Percentiles rank a stretch among this genome's conserved stretches.
These are phyloP conservation scores for Cercophora samala DNA, from an alignment of 495 filamentous ascomycete genomes.

Conservation along the genomic window DNA sequence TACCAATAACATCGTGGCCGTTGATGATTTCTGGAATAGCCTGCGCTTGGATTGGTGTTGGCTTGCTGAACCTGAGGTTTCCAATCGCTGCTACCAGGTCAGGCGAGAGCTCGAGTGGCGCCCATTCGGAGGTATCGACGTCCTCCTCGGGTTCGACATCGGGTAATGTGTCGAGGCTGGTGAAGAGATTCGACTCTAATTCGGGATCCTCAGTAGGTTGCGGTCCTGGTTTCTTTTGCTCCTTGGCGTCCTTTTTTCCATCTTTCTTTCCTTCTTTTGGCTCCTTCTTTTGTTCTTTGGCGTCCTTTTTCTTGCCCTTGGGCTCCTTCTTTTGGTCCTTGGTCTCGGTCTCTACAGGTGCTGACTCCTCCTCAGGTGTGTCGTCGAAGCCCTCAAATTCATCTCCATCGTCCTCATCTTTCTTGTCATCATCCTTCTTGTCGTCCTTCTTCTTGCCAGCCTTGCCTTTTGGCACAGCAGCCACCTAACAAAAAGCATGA, in stretches of 20 bases:
- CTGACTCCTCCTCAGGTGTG: conserved; percentile 20
- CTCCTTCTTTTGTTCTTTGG: conserved; percentile 15
- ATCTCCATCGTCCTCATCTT: conserved; percentile 29
- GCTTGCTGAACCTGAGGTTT: conserved; percentile 70
- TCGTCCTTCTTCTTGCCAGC: conserved; percentile 11
- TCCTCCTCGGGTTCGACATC: conserved; percentile 42
- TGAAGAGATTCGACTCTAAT: conserved; percentile 45
- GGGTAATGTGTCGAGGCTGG: conserved; percentile 37
- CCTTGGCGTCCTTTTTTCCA: conserved; percentile 32
- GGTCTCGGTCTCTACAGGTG: conserved; percentile 3
- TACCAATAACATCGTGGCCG: conserved; percentile 75
- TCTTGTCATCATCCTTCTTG: conserved; percentile 4
- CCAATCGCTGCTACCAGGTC: conserved; percentile 68
- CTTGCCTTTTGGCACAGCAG: conserved; percentile 15
- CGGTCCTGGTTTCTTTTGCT: conserved; percentile 29
- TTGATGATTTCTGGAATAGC: conserved; percentile 74
- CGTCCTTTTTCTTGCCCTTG: conserved; percentile 14
- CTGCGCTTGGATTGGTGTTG: conserved; percentile 72
- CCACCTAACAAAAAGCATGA: conserved; percentile 18
- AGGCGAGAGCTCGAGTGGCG: conserved; percentile 63
- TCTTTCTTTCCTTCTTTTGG: conserved; percentile 23
- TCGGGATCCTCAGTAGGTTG: conserved; percentile 34
- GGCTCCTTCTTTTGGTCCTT: conserved; percentile 12
- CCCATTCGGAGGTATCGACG: conserved; percentile 73
- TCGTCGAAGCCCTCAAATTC: conserved; percentile 59